A percentile compares a stretch with the other conserved stretches of the same genome.
phyloP scores from a whole-genome alignment of 2,329 filamentous ascomycete genomes.

The Aspergillus ochraceoroseus region DNA sequence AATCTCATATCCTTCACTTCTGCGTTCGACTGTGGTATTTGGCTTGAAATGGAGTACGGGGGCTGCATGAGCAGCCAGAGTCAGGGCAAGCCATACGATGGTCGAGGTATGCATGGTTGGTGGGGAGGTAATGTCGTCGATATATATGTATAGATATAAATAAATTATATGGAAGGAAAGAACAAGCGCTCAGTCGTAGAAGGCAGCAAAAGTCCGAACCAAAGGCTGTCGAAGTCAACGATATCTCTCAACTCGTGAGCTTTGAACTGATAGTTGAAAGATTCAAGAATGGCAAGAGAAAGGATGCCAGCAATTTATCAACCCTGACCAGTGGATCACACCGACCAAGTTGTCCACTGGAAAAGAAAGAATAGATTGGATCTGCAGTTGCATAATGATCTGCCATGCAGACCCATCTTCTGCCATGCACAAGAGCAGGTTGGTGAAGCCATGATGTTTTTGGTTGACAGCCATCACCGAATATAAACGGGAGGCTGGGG shows the following conservation, averaged over 20 bases:
- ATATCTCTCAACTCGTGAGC: too few species aligned
- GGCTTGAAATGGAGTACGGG: slow-evolving; percentile 24
- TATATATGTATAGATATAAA: too few species aligned
- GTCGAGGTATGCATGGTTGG: slow-evolving; percentile 29
- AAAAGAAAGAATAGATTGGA: slow-evolving; percentile 5
- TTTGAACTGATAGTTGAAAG: too few species aligned
- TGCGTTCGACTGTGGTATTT: slow-evolving; percentile 25
- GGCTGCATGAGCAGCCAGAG: slow-evolving; percentile 28
- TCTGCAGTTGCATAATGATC: slow-evolving; percentile 17
- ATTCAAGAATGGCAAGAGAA: too few species aligned
- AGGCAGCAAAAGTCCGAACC: too few species aligned
- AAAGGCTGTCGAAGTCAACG: too few species aligned
- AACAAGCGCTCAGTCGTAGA: too few species aligned
- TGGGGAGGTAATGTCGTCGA: slow-evolving; percentile 5
- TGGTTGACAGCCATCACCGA: slow-evolving; percentile 14
- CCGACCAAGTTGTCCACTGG: neutral
- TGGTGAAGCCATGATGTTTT: slow-evolving; percentile 18
- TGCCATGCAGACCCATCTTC: slow-evolving; percentile 15
- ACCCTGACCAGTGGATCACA: neutral
- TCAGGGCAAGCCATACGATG: slow-evolving; percentile 25
- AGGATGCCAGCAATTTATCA: slow-evolving; percentile 14
- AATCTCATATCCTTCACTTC: slow-evolving; percentile 27
- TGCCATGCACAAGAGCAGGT: slow-evolving; percentile 17
- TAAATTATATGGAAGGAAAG: too few species aligned
- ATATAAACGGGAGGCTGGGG: slow-evolving; percentile 23